Evolutionary conservation across 2,329 filamentous ascomycete genomes (phyloP), one percentile per base, ranked within the genome.

Genomic region (Paracorniculantispora psalliotae): DNA sequence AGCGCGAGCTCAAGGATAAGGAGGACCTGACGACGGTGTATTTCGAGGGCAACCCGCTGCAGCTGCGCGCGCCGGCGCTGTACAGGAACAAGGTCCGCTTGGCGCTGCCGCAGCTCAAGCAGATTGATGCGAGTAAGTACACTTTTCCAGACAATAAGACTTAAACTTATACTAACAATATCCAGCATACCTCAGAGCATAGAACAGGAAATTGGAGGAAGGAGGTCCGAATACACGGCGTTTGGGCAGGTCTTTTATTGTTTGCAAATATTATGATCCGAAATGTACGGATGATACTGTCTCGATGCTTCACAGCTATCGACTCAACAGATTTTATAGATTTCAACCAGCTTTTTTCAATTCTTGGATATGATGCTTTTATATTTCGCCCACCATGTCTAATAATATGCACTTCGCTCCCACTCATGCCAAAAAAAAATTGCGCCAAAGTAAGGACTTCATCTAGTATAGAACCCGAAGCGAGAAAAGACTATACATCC

Each of bases 71-170:
- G 4, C 89, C 90, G n/a, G 90, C 90, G 1, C 75, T 97, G 62
- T 99, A 99, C 74, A 81, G 94, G 68, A 97, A 97, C 76, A 99
- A 99, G 76, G 86, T 99, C 46, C 83, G 88, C 61, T 75, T 99
- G 72, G 89, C 92, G 35, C 74, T 99, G 73, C 94, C 94, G 59
- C 89, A 94, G 72, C 78, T 99, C 55, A 84, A 84, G 71, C 92
- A 99, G 78, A 97, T 99, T 71, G 94, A 99, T 83, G 94, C 94
- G 61, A 96, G 93, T 97, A 80, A 85, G 92, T 90, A 37, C 25
- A 30, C 5, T 9, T 6, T 19, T 9, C 41, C 2, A 25, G 12
- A 26, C n/a, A n/a, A n/a, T n/a, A n/a, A n/a, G n/a, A n/a, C n/a
- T n/a, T n/a, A n/a, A 10, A 4, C 4, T n/a, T n/a, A 21, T 49